Evolutionary conservation across 257 asterid genomes (phyloP).

Genomic region (Anisodus tanguticus): DNA sequence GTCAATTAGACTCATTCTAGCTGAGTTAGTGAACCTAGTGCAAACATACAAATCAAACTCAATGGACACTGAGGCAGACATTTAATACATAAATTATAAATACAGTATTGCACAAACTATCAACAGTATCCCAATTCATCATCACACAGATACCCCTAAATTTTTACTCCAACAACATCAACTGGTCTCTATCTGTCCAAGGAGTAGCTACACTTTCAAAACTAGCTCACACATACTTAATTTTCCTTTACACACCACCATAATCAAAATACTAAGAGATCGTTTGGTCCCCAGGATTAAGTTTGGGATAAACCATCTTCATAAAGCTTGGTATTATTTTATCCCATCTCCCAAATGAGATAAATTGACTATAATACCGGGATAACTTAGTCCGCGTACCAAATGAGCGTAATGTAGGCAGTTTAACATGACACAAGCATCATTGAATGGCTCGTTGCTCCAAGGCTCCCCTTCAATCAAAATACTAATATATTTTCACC

Average conservation of each 20-base stretch:
- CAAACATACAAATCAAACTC: neutral
- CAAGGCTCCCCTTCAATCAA: neutral
- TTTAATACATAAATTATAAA: neutral
- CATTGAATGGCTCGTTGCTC: neutral
- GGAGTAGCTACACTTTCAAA: neutral
- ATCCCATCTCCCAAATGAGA: no score
- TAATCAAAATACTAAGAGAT: neutral
- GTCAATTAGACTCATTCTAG: neutral
- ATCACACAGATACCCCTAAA: neutral
- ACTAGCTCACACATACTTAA: neutral
- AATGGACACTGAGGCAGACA: neutral
- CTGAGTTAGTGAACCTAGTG: neutral
- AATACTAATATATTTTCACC: neutral
- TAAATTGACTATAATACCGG: no score
- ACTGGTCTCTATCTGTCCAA: neutral
- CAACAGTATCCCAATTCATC: neutral
- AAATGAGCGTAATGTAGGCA: neutral
- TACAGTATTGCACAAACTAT: neutral
- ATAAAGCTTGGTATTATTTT: no score
- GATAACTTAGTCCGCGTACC: no score
- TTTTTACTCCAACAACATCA: neutral
- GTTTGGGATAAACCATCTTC: no score
- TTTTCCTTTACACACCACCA: neutral
- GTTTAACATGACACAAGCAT: neutral
- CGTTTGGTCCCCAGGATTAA: no score